Evolutionary conservation across 2,329 filamentous ascomycete species (phyloP).

Genomic region (Alternaria ventricosa): DNA sequence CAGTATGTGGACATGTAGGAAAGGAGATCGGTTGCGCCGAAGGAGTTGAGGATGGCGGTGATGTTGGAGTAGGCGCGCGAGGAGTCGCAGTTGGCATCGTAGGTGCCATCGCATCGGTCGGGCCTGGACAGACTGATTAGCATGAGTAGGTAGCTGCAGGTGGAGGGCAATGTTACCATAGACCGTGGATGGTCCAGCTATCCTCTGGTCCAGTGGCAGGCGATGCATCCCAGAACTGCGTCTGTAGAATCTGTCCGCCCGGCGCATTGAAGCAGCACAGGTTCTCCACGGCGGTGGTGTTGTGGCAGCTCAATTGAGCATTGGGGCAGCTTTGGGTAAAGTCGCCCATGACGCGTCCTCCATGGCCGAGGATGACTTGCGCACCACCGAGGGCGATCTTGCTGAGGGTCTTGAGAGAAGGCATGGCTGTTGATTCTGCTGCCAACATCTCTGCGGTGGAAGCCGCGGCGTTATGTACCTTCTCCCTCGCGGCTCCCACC

Average conservation of each 20-base stretch:
- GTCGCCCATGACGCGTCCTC: slow-evolving; percentile 31
- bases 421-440: slow-evolving; percentile 39
- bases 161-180: slow-evolving; percentile 58
- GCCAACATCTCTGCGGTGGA: slow-evolving; percentile 14
- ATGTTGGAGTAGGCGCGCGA: slow-evolving; percentile 70
- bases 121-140: slow-evolving; percentile 41
- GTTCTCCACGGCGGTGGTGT: slow-evolving; percentile 65
- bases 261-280: slow-evolving; percentile 78
- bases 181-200: slow-evolving; percentile 77
- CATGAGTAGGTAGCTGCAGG: neutral
- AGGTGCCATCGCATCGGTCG: slow-evolving; percentile 70
- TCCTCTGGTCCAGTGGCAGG: slow-evolving; percentile 70
- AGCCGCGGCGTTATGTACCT: slow-evolving; percentile 37
- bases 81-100: slow-evolving; percentile 69
- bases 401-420: slow-evolving; percentile 45
- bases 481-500: slow-evolving; percentile 21
- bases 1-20: slow-evolving; percentile 74
- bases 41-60: slow-evolving; percentile 63
- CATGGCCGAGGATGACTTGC: slow-evolving; percentile 41
- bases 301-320: slow-evolving; percentile 67
- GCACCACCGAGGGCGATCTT: slow-evolving; percentile 47
- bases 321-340: slow-evolving; percentile 40
- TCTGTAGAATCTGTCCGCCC: slow-evolving; percentile 73
- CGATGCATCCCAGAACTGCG: slow-evolving; percentile 78
- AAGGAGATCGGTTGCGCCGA: slow-evolving; percentile 63